Percentiles rank a stretch among this genome's conserved stretches.
These are phyloP conservation scores for Escovopsis sp. DNA, from an alignment of 2,329 filamentous ascomycete species.

Conservation along the genomic window DNA sequence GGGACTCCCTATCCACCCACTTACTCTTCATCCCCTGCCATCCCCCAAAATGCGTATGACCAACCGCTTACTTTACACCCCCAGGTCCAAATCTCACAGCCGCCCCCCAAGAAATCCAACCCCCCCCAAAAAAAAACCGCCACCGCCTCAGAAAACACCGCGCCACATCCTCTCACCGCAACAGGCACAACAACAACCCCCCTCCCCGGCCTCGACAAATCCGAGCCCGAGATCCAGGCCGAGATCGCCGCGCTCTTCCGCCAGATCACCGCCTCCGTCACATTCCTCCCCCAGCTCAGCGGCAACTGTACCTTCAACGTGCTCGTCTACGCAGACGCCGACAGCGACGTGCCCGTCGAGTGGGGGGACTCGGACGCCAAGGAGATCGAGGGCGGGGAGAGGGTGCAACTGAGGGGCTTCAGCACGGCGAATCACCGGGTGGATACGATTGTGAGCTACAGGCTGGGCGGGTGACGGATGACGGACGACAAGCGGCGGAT, in stretches of 20 bases:
- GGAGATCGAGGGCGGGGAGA: conserved; percentile 87
- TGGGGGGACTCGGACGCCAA: conserved; percentile 98
- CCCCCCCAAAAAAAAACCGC: conserved; percentile 30
- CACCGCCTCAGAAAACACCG: conserved; percentile 54
- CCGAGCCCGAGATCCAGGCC: conserved; percentile 82
- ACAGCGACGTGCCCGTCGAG: conserved; percentile 91
- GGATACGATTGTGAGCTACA: conserved; percentile 90
- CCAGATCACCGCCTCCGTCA: conserved; percentile 94
- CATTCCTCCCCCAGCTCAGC: conserved; percentile 76
- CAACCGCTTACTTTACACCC: too few relatives aligned
- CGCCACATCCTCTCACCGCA: too few relatives aligned
- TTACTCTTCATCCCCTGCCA: conserved; percentile 5
- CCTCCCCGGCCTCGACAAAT: conserved; percentile 50
- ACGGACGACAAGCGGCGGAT: background rate
- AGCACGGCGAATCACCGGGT: conserved; percentile 90
- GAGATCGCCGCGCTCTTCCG: conserved; percentile 96
- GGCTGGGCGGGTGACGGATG: conserved; percentile 31
- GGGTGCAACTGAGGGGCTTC: conserved; percentile 89
- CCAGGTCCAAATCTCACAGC: conserved; percentile 13
- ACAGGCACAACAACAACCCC: conserved; percentile 10
- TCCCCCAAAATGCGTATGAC: too few relatives aligned
- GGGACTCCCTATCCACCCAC: too few relatives aligned
- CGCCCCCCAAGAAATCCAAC: conserved; percentile 21
- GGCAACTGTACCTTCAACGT: conserved; percentile 98
- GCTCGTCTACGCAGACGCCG: conserved; percentile 90